Evolutionary conservation across 495 filamentous ascomycete genomes (phyloP).

Genomic region (Melanomma pulvis-pyrius): DNA sequence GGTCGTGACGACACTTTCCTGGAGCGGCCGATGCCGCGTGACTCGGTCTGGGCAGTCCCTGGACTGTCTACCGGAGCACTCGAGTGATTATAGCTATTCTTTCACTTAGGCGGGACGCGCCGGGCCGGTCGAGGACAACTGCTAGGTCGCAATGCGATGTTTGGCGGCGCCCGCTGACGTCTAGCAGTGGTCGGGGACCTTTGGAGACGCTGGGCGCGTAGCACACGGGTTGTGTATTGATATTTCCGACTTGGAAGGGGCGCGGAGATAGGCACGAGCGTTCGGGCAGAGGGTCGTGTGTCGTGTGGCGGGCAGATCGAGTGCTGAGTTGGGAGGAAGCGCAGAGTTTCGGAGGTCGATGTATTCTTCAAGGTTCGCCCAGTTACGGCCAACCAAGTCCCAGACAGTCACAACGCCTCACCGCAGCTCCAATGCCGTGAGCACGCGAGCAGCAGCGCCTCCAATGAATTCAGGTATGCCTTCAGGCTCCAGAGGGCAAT

Average conservation of each 20-base stretch:
- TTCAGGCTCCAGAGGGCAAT: not conserved
- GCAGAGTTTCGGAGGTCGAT: not conserved
- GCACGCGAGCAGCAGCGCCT: not conserved
- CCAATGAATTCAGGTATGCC: not conserved
- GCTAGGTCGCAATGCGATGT: not conserved
- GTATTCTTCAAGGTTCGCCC: not conserved
- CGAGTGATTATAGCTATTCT: not conserved
- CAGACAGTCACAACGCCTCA: not conserved
- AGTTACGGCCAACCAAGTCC: no score
- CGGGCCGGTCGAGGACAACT: not conserved
- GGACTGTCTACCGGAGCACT: not conserved
- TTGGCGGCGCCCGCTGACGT: not conserved
- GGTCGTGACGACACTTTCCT: conserved; percentile 4
- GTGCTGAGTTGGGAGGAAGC: not conserved
- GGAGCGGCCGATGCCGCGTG: conserved; percentile 9
- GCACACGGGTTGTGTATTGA: not conserved
- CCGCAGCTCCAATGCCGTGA: not conserved
- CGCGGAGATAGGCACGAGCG: not conserved
- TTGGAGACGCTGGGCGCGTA: not conserved
- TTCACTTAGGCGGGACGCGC: conserved; percentile 13
- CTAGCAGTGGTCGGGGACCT: conserved; percentile 1
- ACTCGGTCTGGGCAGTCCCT: conserved; percentile 16
- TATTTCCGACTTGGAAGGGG: not conserved
- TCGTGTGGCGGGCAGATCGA: not conserved
- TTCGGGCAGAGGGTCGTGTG: not conserved